These are phyloP conservation scores for Xylaria venustula DNA, from an alignment of 495 filamentous ascomycete species.

Conservation along the genomic window DNA sequence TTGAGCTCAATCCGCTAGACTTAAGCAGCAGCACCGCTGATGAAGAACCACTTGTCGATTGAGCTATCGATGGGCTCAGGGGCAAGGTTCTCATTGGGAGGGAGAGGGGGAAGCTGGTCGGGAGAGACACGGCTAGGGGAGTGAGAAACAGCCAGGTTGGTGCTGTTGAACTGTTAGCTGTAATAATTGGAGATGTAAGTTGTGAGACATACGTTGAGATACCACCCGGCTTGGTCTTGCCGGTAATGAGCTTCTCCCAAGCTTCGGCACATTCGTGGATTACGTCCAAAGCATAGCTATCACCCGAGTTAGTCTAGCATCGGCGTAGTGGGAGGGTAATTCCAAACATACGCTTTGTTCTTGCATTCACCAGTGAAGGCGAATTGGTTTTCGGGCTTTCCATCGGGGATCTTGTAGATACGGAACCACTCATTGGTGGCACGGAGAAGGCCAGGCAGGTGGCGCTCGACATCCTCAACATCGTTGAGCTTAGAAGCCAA, in stretches of 20 bases:
- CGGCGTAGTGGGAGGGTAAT: not conserved
- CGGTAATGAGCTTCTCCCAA: slow-evolving; percentile 92
- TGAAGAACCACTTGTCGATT: slow-evolving; percentile 99
- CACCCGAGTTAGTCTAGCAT: slow-evolving; percentile 22
- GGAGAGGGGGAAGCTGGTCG: slow-evolving; percentile 66
- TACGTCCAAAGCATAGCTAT: slow-evolving; percentile 85
- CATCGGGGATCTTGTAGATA: slow-evolving; percentile 99
- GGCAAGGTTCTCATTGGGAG: slow-evolving; percentile 68
- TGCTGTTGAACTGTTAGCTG: slow-evolving; percentile 52
- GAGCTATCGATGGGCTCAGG: slow-evolving; percentile 91
- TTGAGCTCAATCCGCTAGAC: slow-evolving; percentile 5
- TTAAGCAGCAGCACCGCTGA: slow-evolving; percentile 93
- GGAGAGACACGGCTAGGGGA: slow-evolving; percentile 65
- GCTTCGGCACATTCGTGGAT: slow-evolving; percentile 94
- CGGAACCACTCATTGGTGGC: slow-evolving; percentile 99
- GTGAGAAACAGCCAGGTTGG: slow-evolving; percentile 72
- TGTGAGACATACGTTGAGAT: slow-evolving; percentile 75
- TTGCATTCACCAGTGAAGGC: slow-evolving; percentile 99
- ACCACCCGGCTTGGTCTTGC: slow-evolving; percentile 73
- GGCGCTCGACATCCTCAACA: slow-evolving; percentile 98
- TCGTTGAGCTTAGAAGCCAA: slow-evolving; percentile 95
- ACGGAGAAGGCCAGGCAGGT: slow-evolving; percentile 92
- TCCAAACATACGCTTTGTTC: slow-evolving; percentile 79
- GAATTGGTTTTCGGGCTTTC: slow-evolving; percentile 99
- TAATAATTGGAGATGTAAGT: not conserved